Evolutionary conservation across 176 grass and related monocot species (phyloP), one percentile per base, ranked within the genome.

Genomic region (Miscanthus lutarioriparius): DNA sequence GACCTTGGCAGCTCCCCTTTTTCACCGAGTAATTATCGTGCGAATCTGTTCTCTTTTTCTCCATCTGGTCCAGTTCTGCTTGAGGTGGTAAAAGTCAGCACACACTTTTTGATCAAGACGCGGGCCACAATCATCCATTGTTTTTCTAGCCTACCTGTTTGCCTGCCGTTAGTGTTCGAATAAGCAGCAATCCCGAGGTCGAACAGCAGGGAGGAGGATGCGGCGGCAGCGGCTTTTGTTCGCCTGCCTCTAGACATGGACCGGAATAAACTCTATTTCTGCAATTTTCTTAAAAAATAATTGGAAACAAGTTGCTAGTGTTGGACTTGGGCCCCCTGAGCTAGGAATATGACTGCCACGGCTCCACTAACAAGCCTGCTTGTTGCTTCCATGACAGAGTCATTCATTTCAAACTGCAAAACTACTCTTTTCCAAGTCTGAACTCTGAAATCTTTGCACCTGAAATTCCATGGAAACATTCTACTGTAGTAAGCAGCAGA

Each of bases 111-210:
- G 20, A n/a, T n/a, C 20, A n/a, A 62, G 58, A 23, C 23, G 58
- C 58, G 23, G n/a, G 58, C 53, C 53, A 22, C 20, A 19, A 56
- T 1, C 45, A 48, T 48, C 45, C 45, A 48, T 48, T 48, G 45
- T 48, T 43, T 9, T 6, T 56, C n/a, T n/a, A n/a, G 49, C 49
- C 49, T 53, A 53, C n/a, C n/a, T n/a, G n/a, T n/a, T n/a, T n/a
- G n/a, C 17, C 19, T 30, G 6, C 59, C 4, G 59, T 27, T 63
- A 27, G 25, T n/a, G 23, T 63, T 63, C 20, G 20, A 58, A 58
- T 51, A 69, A 59, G 64, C 72, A 69, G 45, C 74, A 59, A 84
- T 84, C 72, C 72, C 82, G 62, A 76, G n/a, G n/a, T n/a, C n/a
- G 72, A n/a, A 22, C 36, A 79, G 41, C n/a, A 30, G 28, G 28